Base-by-base conservation (phyloP, 2,329 filamentous ascomycete genomes). In the Cladophialophora exuberans region DNA sequence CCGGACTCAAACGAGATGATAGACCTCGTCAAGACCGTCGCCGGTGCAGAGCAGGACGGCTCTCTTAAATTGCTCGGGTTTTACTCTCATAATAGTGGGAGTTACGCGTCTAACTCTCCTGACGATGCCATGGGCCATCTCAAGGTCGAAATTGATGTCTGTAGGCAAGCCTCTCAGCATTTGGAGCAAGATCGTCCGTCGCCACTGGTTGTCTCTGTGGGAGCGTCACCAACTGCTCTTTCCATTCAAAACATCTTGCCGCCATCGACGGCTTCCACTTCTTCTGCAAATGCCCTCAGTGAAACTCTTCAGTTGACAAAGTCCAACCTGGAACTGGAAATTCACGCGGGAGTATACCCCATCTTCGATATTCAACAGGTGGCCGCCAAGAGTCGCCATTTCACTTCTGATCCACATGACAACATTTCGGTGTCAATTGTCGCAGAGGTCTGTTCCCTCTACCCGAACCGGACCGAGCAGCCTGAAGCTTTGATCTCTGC, bases 331-430 rank as follows among this genome's bases (percentile, higher is more conserved):
- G 70, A 66, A 3, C 76, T 90, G 22, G 88, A 91, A 67, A 75
- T 90, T 1, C 89, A 92, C 67, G 88, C 88, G 0, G 88, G 88
- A 25, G 86, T 89, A 2, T 93, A 92, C 67, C 83, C 88, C 0
- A 77, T 85, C 2, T 79, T 93, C 6, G 89, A 94, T 69, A 76
- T 92, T 64, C 89, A 94, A 69, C 89, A 94, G 69, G 76, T 93
- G 1, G 84, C 88, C 1, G 89, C 88, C 0, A 83, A 86, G 64
- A 85, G 87, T 3, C 71, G 80, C 0, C 76, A 78, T 3, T 64
- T 69, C 0, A 18, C 61, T 61, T 11, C 65, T 63, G 49, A 53
- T 2, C 43, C 64, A 1, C 64, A 76, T 57, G 69, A 76, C 2
- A 81, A 85, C 62, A 78, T 93, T 25, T 88, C 82, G 1, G 72